A percentile compares a stretch with the other conserved stretches of the same genome.
phyloP scores from a whole-genome alignment of 192 early-diverging fungal species.

The Lunasporangiospora selenospora region DNA sequence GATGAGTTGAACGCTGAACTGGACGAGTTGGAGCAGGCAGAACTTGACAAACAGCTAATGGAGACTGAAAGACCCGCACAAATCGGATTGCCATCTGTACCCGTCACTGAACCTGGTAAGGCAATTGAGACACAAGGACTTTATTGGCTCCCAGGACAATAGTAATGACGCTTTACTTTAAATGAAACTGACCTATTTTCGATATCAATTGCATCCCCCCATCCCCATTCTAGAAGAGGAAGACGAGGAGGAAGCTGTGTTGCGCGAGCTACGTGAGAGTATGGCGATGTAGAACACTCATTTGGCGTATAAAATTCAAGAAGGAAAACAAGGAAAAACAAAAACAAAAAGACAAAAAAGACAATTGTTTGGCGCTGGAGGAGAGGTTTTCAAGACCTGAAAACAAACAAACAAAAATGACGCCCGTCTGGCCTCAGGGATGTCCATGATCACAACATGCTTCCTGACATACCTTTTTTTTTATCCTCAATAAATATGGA shows the following conservation, averaged over 20 bases:
- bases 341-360: no score
- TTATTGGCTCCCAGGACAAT: background rate
- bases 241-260: slow-evolving; percentile 85
- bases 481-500: no score
- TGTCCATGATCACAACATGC: background rate
- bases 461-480: background rate
- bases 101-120: slow-evolving; percentile 70
- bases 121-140: background rate
- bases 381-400: background rate
- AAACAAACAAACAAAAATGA: background rate
- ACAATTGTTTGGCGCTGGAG: no score
- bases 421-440: background rate
- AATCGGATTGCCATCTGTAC: slow-evolving; percentile 65
- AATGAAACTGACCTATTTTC: background rate
- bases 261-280: slow-evolving; percentile 73
- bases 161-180: background rate
- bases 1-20: slow-evolving; percentile 91
- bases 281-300: slow-evolving; percentile 75
- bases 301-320: no score
- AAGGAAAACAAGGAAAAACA: background rate
- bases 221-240: slow-evolving; percentile 39
- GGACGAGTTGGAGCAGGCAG: slow-evolving; percentile 93
- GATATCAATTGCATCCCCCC: slow-evolving; percentile 41
- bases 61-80: slow-evolving; percentile 70
- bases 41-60: slow-evolving; percentile 85